Base-by-base conservation (phyloP, 2,329 filamentous ascomycete species). In the Coniochaeta ligniaria region DNA sequence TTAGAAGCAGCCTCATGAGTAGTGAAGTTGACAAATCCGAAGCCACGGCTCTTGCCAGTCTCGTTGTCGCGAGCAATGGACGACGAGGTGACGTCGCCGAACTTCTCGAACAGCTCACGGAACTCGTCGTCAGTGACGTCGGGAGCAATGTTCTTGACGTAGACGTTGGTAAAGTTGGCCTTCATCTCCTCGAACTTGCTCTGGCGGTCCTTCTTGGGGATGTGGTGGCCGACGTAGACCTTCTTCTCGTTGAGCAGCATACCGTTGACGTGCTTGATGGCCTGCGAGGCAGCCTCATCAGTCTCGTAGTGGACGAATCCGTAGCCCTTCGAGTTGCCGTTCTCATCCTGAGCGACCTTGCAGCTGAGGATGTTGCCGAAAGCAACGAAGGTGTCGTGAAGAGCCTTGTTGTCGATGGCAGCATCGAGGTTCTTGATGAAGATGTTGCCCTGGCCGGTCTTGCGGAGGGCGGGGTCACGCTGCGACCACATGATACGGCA, bases 171-270 rank as follows among this genome's bases (percentile, higher is more conserved):
- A 85, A 96, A 99, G 85, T 99, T 99, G 78, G 95, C 95, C 89
- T 99, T 99, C 94, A 99, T 99, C 85, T 99, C 95, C 83, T 99
- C 95, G 70, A 98, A 98, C 83, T 99, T 99, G 91, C 92, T 96
- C 86, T 98, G 95, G 71, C 95, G 94, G 75, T 99, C 95, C 86
- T 98, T 98, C 90, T 98, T 98, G 76, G 95, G 93, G 72, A 99
- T 98, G 81, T 99, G 95, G 80, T 97, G 94, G 66, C 95, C 95
- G 69, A 99, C 95, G 70, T 96, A 99, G 66, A 99, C 95, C 86
- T 99, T 99, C 89, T 99, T 99, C 86, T 99, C 95, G 81, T 99
- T 99, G 74, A 99, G 80, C 76, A 99, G 83, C 95, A 99, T 99
- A 76, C 95, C 95, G 77, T 99, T 99, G 74, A 99, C 95, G 73